A percentile compares a stretch with the other conserved stretches of the same genome.
These are phyloP conservation scores for Diaporthe sp. DNA, from an alignment of 2,329 filamentous ascomycete genomes.

Conservation along the genomic window DNA sequence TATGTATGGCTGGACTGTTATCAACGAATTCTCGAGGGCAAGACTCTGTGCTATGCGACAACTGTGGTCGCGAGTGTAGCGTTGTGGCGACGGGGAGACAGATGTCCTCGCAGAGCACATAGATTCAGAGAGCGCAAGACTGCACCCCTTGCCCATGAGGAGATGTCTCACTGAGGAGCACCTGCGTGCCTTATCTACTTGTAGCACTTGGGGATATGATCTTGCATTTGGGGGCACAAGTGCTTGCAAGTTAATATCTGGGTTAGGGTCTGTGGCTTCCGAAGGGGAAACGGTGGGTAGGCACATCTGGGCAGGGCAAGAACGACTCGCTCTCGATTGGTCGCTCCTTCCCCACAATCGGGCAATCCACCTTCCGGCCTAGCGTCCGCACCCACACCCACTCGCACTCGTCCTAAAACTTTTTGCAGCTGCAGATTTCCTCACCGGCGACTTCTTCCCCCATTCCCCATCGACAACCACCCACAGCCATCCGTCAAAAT, in stretches of 20 bases:
- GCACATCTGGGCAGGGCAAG: constrained; percentile 1
- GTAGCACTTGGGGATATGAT: neutral
- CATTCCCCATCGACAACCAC: constrained; percentile 46
- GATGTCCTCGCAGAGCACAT: neutral
- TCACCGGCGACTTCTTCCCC: constrained; percentile 34
- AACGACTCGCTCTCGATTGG: constrained; percentile 14
- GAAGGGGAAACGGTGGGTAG: too few species aligned
- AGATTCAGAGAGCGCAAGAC: neutral
- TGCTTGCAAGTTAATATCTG: too few species aligned
- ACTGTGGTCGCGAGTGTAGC: too few species aligned
- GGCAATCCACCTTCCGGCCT: constrained; percentile 35
- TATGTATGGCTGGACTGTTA: neutral
- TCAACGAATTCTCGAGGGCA: neutral
- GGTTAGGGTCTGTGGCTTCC: neutral
- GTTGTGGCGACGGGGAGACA: neutral
- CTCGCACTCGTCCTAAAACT: constrained; percentile 19
- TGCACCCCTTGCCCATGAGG: neutral
- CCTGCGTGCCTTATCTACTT: neutral
- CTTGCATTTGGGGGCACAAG: neutral
- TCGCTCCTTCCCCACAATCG: constrained; percentile 19
- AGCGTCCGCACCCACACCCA: constrained; percentile 20
- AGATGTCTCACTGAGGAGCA: neutral
- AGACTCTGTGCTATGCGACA: neutral
- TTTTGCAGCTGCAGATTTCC: constrained; percentile 20
- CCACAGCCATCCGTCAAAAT: constrained; percentile 58